Conservation (phyloP, 2,329 filamentous ascomycete genomes). For the Drechslerella dactyloides region DNA sequence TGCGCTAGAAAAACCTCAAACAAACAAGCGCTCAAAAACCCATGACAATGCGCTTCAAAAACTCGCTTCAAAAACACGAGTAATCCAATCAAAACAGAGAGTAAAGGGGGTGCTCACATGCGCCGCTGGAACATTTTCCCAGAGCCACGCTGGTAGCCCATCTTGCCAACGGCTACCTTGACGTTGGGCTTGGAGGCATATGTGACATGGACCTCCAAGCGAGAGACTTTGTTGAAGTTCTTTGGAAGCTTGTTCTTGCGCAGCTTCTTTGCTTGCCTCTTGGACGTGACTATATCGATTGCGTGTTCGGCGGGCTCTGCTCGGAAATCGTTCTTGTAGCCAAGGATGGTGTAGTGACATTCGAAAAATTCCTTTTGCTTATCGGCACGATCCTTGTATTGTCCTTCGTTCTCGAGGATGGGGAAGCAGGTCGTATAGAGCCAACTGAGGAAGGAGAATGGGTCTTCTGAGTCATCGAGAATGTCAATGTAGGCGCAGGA, state of each 20-base stretch:
- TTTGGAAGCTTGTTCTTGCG: slow-evolving; percentile 13
- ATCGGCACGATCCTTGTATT: slow-evolving; percentile 6
- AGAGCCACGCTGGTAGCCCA: slow-evolving; percentile 6
- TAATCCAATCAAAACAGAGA: too few species aligned
- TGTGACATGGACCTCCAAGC: slow-evolving; percentile 35
- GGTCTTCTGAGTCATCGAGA: not conserved
- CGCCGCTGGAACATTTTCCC: not conserved
- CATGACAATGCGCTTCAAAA: too few species aligned
- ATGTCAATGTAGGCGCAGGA: slow-evolving; percentile 6
- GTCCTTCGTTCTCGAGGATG: not conserved
- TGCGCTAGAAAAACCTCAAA: too few species aligned
- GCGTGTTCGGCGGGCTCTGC: slow-evolving; percentile 30
- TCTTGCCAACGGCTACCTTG: slow-evolving; percentile 27
- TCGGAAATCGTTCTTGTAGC: slow-evolving; percentile 12
- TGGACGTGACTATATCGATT: slow-evolving; percentile 3
- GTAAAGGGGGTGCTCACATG: too few species aligned
- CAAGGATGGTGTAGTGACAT: slow-evolving; percentile 39
- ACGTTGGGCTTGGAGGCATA: slow-evolving; percentile 33
- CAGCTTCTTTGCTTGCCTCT: slow-evolving; percentile 19
- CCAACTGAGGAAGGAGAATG: slow-evolving; percentile 8
- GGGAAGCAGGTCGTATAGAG: slow-evolving; percentile 20
- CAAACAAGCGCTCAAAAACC: too few species aligned
- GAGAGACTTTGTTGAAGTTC: slow-evolving; percentile 29
- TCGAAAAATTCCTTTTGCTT: slow-evolving; percentile 15
- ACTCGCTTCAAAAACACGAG: too few species aligned